A percentile compares a stretch with the other conserved stretches of the same genome.
Evolutionary conservation across 2,329 filamentous ascomycete species (phyloP).

Genomic region (Immersiporthe knoxdaviesiana): DNA sequence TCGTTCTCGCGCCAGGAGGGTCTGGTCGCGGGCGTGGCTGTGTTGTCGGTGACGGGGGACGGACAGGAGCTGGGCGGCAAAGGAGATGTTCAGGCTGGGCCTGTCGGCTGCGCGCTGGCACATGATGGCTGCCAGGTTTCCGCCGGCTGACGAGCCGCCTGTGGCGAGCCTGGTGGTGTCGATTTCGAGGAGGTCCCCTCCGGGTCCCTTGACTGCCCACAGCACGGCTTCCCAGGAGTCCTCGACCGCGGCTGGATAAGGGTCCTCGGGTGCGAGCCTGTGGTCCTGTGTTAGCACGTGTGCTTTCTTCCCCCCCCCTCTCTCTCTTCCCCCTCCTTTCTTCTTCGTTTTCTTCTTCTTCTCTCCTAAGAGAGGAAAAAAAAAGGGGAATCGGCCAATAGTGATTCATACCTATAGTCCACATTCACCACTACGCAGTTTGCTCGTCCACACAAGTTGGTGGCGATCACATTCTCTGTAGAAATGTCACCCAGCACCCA

Average conservation of each 20-base stretch:
- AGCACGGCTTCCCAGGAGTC: conserved; percentile 60
- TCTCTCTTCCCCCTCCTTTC: too few relatives aligned
- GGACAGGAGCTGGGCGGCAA: conserved; percentile 55
- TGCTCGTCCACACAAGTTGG: conserved; percentile 54
- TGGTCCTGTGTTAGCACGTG: conserved; percentile 13
- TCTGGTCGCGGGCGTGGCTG: conserved; percentile 48
- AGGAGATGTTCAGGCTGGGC: conserved; percentile 34
- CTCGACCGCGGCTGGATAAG: conserved; percentile 59
- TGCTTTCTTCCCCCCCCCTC: not conserved
- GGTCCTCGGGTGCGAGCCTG: conserved; percentile 59
- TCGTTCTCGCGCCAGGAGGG: conserved; percentile 55
- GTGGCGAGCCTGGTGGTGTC: conserved; percentile 39
- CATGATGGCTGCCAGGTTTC: conserved; percentile 35
- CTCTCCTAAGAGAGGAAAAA: not conserved
- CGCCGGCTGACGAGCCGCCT: conserved; percentile 38
- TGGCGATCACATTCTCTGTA: conserved; percentile 60
- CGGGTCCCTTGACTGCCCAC: conserved; percentile 43
- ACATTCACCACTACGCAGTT: conserved; percentile 58
- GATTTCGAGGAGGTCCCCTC: conserved; percentile 40
- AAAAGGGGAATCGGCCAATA: not conserved
- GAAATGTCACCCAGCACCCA: conserved; percentile 62
- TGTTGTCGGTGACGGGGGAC: conserved; percentile 64
- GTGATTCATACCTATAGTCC: conserved; percentile 54
- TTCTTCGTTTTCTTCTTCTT: too few relatives aligned
- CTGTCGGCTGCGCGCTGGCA: conserved; percentile 31